Percentiles rank a stretch among this genome's conserved stretches.
Conservation (phyloP, 2,329 filamentous ascomycete species). For the Cercospora beticola region DNA sequence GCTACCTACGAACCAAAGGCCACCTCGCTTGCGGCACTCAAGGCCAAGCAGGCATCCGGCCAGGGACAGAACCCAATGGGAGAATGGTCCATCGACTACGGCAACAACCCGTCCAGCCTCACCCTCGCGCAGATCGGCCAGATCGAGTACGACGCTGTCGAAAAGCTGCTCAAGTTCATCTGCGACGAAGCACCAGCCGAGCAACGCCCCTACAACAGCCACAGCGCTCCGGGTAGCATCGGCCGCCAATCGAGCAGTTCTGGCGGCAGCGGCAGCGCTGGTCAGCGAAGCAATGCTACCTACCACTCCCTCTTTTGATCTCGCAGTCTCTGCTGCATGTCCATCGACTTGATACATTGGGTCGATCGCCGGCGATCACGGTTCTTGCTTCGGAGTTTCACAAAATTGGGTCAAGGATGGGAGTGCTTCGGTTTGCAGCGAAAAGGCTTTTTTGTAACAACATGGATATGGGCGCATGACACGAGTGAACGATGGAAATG, state of each 20-base stretch:
- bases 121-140: conserved; percentile 30
- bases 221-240: conserved; percentile 12
- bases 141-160: conserved; percentile 31
- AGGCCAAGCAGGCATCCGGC: conserved; percentile 20
- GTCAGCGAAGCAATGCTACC: conserved; percentile 1
- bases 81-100: conserved; percentile 32
- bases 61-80: conserved; percentile 29
- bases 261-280: conserved; percentile 1
- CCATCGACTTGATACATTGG: not conserved
- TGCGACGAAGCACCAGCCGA: not conserved
- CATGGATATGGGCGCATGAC: conserved; percentile 1
- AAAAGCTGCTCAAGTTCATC: conserved; percentile 25
- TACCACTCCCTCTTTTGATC: conserved; percentile 1
- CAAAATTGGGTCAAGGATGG: not conserved
- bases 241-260: conserved; percentile 2
- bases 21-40: conserved; percentile 22
- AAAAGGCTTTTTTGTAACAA: not conserved
- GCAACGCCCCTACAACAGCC: not conserved
- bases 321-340: not conserved
- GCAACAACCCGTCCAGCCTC: conserved; percentile 16
- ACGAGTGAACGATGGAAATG: not conserved
- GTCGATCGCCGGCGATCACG: conserved; percentile 1
- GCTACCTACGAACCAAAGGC: conserved; percentile 16
- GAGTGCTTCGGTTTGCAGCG: not conserved
- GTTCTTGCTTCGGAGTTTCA: conserved; percentile 1